Conservation (phyloP, 768 basidiomycete species). For the Leucocoprinus birnbaumii region DNA sequence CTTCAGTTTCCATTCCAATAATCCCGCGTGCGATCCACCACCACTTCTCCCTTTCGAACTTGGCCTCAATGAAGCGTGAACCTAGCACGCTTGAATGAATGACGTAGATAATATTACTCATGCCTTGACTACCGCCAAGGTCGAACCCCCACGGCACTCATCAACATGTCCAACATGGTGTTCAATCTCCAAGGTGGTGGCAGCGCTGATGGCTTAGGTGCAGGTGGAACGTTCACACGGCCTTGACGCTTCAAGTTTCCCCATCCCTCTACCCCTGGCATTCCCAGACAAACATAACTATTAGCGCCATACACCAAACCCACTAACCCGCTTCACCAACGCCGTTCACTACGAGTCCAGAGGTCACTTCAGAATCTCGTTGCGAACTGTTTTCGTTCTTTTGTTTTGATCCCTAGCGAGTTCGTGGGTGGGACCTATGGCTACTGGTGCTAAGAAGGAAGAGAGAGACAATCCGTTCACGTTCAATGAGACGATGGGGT, state of each 20-base stretch:
- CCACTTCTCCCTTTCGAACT: not conserved
- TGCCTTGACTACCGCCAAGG: constrained; percentile 24
- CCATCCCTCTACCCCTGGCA: constrained; percentile 58
- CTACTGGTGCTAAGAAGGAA: too few species aligned
- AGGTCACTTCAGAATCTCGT: too few species aligned
- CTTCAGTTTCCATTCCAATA: constrained; percentile 87
- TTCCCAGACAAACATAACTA: constrained; percentile 16
- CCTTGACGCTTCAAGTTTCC: constrained; percentile 16
- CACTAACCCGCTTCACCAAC: constrained; percentile 13
- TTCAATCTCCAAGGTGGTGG: constrained; percentile 32
- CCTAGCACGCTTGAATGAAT: constrained; percentile 88
- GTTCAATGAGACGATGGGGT: too few species aligned
- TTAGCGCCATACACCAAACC: constrained; percentile 35
- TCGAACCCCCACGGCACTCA: constrained; percentile 77
- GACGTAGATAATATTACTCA: constrained; percentile 44
- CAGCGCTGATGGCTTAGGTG: too few species aligned
- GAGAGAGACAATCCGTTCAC: too few species aligned
- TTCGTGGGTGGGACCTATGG: too few species aligned
- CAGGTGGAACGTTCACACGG: not conserved
- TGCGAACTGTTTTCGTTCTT: too few species aligned
- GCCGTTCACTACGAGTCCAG: constrained; percentile 10
- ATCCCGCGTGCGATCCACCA: constrained; percentile 68
- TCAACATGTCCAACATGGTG: constrained; percentile 67
- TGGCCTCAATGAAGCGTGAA: constrained; percentile 83
- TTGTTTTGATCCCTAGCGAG: too few species aligned